These are phyloP conservation scores for Cenchrus purpureus DNA, from an alignment of 176 grass and related monocot species.

Conservation along the genomic window DNA sequence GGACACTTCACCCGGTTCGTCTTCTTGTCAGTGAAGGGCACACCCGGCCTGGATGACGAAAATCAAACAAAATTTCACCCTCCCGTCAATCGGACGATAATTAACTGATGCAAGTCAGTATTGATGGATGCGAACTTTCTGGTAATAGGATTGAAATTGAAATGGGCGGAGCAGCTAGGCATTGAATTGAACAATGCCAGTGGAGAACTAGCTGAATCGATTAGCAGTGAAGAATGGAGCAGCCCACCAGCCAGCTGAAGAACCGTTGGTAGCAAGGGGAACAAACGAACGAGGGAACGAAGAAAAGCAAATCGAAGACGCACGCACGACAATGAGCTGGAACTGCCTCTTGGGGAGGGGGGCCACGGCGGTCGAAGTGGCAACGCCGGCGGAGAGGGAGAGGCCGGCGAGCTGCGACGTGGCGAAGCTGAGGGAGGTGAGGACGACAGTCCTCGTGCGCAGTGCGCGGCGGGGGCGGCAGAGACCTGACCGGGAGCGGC, in stretches of 20 bases:
- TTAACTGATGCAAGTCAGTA: background rate
- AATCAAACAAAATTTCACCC: background rate
- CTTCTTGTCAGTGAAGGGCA: constrained; percentile 82
- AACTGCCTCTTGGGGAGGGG: constrained; percentile 29
- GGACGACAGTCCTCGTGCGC: background rate
- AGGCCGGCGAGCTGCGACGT: constrained; percentile 49
- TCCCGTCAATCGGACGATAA: background rate
- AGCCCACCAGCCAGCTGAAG: background rate
- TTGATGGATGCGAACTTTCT: background rate
- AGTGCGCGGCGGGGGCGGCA: too few species aligned
- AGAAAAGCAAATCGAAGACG: background rate
- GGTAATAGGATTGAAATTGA: background rate
- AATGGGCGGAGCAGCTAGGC: background rate
- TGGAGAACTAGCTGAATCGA: background rate
- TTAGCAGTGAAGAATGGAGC: background rate
- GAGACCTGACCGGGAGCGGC: too few species aligned
- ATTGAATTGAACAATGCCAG: background rate
- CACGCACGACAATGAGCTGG: constrained; percentile 54
- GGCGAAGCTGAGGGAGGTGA: constrained; percentile 49
- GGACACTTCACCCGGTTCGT: constrained; percentile 82
- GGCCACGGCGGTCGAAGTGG: background rate
- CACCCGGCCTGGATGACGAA: constrained; percentile 49
- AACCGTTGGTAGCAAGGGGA: too few species aligned
- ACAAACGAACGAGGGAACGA: background rate
- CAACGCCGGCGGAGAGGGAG: constrained; percentile 22